Percentiles rank a stretch among this genome's conserved stretches.
Evolutionary conservation across 1,284 basidiomycete genomes (phyloP).

Genomic region (Malassezia equina): DNA sequence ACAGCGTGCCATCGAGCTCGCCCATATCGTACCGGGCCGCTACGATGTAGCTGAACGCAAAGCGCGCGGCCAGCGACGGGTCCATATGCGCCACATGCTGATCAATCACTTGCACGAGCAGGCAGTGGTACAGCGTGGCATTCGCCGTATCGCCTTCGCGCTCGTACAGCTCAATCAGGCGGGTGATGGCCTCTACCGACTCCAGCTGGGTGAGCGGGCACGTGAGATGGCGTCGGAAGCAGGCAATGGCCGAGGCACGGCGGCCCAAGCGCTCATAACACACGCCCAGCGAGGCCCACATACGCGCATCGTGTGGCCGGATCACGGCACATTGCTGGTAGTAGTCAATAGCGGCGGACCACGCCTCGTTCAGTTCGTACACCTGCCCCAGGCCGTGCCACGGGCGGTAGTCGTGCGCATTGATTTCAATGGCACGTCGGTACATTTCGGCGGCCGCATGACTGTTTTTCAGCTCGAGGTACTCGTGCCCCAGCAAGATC

Average conservation of each 20-base stretch:
- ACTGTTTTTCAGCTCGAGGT: conserved; percentile 95
- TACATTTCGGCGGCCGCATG: conserved; percentile 98
- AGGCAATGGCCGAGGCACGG: conserved; percentile 32
- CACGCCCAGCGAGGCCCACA: conserved; percentile 89
- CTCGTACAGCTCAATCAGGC: conserved; percentile 41
- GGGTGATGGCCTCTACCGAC: conserved; percentile 29
- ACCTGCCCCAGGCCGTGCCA: conserved; percentile 98
- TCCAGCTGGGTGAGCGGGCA: conserved; percentile 39
- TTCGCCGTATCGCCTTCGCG: conserved; percentile 26
- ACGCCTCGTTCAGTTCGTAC: conserved; percentile 92
- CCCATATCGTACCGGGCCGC: conserved; percentile 45
- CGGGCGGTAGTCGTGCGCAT: conserved; percentile 78
- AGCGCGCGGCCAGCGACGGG: conserved; percentile 29
- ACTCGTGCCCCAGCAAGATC: conserved; percentile 99
- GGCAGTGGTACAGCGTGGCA: conserved; percentile 36
- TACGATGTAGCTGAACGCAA: conserved; percentile 34
- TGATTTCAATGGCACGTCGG: conserved; percentile 85
- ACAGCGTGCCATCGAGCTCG: conserved; percentile 25
- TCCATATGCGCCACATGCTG: conserved; percentile 22
- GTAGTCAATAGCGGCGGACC: conserved; percentile 88
- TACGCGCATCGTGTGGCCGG: conserved; percentile 82
- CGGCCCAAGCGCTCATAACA: conserved; percentile 76
- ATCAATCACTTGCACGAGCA: conserved; percentile 40
- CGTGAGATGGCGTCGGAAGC: conserved; percentile 42
- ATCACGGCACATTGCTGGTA: conserved; percentile 90